These are phyloP conservation scores for Rosellinia necatrix DNA, from an alignment of 2,329 filamentous ascomycete species.

Conservation along the genomic window DNA sequence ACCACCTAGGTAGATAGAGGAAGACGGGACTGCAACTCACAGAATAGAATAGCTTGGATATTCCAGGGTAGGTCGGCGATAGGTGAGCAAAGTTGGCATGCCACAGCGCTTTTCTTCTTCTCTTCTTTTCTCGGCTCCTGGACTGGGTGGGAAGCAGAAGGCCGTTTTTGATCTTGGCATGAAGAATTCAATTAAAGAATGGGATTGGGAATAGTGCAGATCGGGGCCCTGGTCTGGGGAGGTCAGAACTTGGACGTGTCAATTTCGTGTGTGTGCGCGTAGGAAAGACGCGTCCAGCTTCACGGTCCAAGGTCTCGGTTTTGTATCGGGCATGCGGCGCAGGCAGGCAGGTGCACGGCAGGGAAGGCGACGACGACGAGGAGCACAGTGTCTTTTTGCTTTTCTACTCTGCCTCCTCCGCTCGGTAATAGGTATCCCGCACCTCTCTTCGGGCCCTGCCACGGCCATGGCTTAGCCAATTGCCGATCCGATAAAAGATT, in stretches of 20 bases:
- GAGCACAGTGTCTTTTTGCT: not conserved
- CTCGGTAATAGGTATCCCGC: too few species aligned
- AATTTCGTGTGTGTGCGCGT: constrained; percentile 42
- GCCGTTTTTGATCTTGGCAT: constrained; percentile 13
- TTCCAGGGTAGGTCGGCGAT: too few species aligned
- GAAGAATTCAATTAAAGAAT: constrained; percentile 42
- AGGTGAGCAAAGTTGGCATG: not conserved
- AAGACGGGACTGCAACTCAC: too few species aligned
- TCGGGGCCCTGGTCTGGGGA: constrained; percentile 2
- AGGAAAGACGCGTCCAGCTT: constrained; percentile 23
- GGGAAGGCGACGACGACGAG: not conserved
- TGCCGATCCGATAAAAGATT: constrained; percentile 6
- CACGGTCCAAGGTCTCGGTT: constrained; percentile 20
- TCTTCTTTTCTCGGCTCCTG: too few species aligned
- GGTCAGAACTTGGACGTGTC: constrained; percentile 43
- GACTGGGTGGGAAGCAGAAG: constrained; percentile 11
- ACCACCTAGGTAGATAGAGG: too few species aligned
- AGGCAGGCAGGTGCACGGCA: not conserved
- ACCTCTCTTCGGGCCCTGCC: too few species aligned
- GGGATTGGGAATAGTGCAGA: constrained; percentile 38
- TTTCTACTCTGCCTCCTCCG: not conserved
- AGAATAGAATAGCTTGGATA: too few species aligned
- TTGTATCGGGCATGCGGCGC: too few species aligned
- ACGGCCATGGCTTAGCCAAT: too few species aligned
- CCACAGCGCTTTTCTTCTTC: too few species aligned